phyloP scores from a whole-genome alignment of 768 basidiomycete genomes.

The Naganishia vaughanmartiniae region DNA sequence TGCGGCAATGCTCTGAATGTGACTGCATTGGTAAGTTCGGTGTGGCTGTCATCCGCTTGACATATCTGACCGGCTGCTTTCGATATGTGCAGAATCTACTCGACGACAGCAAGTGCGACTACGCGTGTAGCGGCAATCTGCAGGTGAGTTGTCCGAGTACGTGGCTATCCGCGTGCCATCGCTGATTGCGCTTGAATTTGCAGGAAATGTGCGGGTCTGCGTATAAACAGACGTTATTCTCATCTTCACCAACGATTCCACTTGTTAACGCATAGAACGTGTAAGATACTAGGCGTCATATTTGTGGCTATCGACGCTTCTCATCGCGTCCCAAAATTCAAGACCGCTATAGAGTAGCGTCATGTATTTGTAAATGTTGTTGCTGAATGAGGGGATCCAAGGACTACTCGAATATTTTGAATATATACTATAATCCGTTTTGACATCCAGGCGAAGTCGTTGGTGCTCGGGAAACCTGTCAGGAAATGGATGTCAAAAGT shows the following conservation, averaged over 20 bases:
- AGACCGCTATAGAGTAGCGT: neutral
- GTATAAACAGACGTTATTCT: neutral
- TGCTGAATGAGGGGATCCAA: neutral
- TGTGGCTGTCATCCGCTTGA: neutral
- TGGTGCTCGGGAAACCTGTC: too few species aligned
- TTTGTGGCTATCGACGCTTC: too few species aligned
- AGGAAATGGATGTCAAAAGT: too few species aligned
- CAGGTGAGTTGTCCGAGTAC: neutral
- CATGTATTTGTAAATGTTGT: neutral
- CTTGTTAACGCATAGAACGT: neutral
- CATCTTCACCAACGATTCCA: neutral
- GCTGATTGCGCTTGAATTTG: neutral
- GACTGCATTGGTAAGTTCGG: neutral
- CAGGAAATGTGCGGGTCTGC: neutral
- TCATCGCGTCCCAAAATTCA: too few species aligned
- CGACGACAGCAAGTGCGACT: conserved; percentile 1
- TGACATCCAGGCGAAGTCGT: too few species aligned
- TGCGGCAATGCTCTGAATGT: conserved; percentile 8
- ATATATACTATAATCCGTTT: too few species aligned
- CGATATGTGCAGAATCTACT: neutral
- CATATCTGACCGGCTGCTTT: neutral
- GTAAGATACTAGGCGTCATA: neutral
- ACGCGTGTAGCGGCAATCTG: neutral
- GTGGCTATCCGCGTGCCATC: neutral
- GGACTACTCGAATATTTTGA: too few species aligned